These are phyloP conservation scores for Nothopassalora personata DNA, from an alignment of 2,329 filamentous ascomycete genomes.

Conservation along the genomic window DNA sequence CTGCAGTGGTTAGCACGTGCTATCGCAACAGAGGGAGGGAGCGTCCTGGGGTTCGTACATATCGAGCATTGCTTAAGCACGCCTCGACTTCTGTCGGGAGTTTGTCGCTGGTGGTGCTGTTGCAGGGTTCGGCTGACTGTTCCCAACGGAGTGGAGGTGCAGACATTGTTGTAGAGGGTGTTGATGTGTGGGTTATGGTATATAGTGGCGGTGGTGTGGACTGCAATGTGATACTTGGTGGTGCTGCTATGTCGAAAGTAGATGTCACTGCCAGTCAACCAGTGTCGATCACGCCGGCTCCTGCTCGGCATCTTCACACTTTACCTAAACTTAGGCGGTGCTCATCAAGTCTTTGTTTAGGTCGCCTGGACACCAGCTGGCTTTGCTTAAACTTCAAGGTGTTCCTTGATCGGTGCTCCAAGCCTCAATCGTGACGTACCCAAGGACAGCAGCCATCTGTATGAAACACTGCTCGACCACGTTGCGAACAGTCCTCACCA, in stretches of 20 bases:
- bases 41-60: slow-evolving; percentile 53
- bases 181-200: not conserved
- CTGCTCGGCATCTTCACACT: too few species aligned
- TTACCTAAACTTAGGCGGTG: too few species aligned
- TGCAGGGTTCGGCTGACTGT: slow-evolving; percentile 62
- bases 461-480: not conserved
- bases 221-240: too few species aligned
- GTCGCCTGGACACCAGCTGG: too few species aligned
- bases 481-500: not conserved
- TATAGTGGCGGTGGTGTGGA: not conserved
- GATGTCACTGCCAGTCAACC: not conserved
- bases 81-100: slow-evolving; percentile 81
- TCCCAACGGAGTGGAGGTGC: slow-evolving; percentile 31
- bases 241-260: too few species aligned
- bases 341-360: too few species aligned
- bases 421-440: not conserved
- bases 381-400: not conserved
- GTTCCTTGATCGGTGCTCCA: not conserved
- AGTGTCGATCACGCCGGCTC: not conserved
- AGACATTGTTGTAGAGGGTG: slow-evolving; percentile 20
- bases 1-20: not conserved
- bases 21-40: not conserved
- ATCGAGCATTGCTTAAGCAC: slow-evolving; percentile 89
- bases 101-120: slow-evolving; percentile 62
- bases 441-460: not conserved